Evolutionary conservation across 148 eudicot species (phyloP), one percentile per base, ranked within the genome.

Genomic region (Chenopodium formosanum): DNA sequence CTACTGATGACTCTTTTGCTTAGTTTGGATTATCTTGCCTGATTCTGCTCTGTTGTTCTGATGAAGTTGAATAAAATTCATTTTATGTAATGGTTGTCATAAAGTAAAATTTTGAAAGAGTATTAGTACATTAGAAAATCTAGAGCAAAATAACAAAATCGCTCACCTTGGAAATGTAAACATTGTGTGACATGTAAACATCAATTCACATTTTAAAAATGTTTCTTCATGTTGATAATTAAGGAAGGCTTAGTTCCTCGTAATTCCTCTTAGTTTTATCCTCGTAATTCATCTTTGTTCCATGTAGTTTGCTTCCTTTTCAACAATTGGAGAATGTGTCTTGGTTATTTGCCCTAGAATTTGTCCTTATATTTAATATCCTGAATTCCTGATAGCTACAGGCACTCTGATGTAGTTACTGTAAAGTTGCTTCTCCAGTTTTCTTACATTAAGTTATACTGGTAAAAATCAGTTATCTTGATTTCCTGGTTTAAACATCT

Each of bases 1-100:
- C 75, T 23, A 81, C 23, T 75, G 19, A 79, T 75, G 17, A 79
- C 20, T 47, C 58, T 82, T 63, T 25, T 19, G n/a, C 56, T 53
- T 60, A 34, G 16, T 62, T 9, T 32, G 58, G 27, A 65, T 74
- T 5, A 22, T 37, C 40, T 65, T 79, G n/a, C 56, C 37, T 70
- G 34, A n/a, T 58, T 34, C 29, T 74, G 70, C 44, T 60, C 34
- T 80, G 73, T 27, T 66, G 14, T 68, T 76, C 22, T 40, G 32
- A 37, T 37, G 40, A 37, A 71, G 1, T 25, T 44, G 16, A 22
- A 46, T 70, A 40, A 70, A 12, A 40, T 19, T 70, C 25, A 34
- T 70, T 7, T 31, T 69, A 32, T 16, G 22, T 9, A 63, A 68
- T 68, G 44, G 44, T 68, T 32, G 11, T 25, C 71, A 31, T 23